Percentiles rank a stretch among this genome's conserved stretches.
phyloP scores from a whole-genome alignment of 2,329 filamentous ascomycete species.

The Exophiala lecanii-corni region DNA sequence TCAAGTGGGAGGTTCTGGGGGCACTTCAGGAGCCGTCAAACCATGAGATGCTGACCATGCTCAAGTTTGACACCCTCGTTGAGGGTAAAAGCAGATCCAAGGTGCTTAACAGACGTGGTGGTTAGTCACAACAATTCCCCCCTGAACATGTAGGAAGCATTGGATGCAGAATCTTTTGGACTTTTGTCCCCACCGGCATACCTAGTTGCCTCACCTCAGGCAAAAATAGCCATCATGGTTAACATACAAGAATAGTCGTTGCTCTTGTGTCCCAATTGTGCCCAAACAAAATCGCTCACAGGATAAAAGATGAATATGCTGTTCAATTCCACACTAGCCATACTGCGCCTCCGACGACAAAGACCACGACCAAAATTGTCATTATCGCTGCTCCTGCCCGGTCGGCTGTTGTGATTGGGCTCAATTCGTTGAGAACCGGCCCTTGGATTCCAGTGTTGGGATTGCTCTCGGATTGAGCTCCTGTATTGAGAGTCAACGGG shows the following conservation, averaged over 20 bases:
- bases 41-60: too few species aligned
- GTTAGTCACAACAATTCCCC: too few species aligned
- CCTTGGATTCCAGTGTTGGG: conserved; percentile 32
- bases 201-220: conserved; percentile 1
- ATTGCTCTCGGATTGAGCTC: conserved; percentile 49
- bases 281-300: conserved; percentile 1
- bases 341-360: conserved; percentile 20
- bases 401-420: conserved; percentile 32
- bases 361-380: conserved; percentile 30
- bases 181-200: too few species aligned
- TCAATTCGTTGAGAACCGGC: conserved; percentile 6
- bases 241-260: too few species aligned
- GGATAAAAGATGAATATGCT: conserved; percentile 1
- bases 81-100: too few species aligned
- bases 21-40: too few species aligned
- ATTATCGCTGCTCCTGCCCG: conserved; percentile 37
- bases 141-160: too few species aligned
- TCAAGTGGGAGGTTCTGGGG: background rate
- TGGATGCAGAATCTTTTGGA: too few species aligned
- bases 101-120: too few species aligned
- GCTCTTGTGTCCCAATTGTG: too few species aligned
- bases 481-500: conserved; percentile 51
- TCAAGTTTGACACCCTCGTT: too few species aligned
- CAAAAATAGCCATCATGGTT: background rate
- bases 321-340: conserved; percentile 18